phyloP scores from a whole-genome alignment of 208 protist genomes.

The Herpetomonas tarakana region DNA sequence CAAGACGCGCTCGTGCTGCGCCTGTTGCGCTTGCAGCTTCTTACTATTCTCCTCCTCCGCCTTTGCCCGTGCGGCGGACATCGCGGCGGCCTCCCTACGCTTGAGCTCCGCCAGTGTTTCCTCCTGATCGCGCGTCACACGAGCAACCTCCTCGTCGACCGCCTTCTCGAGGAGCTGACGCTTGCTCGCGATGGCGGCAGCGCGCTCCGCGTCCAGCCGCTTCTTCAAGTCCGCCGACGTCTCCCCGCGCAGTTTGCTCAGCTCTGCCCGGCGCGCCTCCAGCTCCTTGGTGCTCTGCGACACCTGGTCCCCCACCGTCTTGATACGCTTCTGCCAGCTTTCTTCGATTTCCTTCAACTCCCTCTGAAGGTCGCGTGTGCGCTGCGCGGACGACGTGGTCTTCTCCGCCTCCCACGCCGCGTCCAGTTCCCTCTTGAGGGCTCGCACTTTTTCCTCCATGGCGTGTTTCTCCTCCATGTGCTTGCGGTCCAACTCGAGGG shows the following conservation, averaged over 20 bases:
- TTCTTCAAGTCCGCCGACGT: neutral
- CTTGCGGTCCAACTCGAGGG: slow-evolving; percentile 33
- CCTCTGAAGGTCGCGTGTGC: slow-evolving; percentile 9
- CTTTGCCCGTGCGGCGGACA: slow-evolving; percentile 11
- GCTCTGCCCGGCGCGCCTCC: neutral
- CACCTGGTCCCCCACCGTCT: slow-evolving; percentile 21
- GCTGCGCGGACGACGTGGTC: slow-evolving; percentile 12
- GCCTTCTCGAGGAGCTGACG: slow-evolving; percentile 16
- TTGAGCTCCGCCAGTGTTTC: slow-evolving; percentile 18
- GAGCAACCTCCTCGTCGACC: slow-evolving; percentile 11
- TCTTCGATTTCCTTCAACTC: slow-evolving; percentile 40
- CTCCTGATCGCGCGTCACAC: slow-evolving; percentile 13
- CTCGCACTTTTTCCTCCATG: slow-evolving; percentile 14
- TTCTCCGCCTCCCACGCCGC: slow-evolving; percentile 18
- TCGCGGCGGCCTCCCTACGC: slow-evolving; percentile 10
- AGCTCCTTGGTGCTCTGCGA: slow-evolving; percentile 18
- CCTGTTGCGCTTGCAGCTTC: slow-evolving; percentile 10
- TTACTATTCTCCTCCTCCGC: slow-evolving; percentile 6
- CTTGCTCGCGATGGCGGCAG: slow-evolving; percentile 20
- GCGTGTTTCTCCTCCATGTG: slow-evolving; percentile 15
- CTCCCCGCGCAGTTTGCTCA: slow-evolving; percentile 9
- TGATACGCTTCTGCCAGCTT: slow-evolving; percentile 19
- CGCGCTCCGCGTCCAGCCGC: slow-evolving; percentile 20
- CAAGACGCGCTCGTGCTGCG: slow-evolving; percentile 16
- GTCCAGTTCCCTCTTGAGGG: slow-evolving; percentile 24